These are phyloP conservation scores for Mycena polygramma DNA, from an alignment of 768 basidiomycete species.

Conservation along the genomic window DNA sequence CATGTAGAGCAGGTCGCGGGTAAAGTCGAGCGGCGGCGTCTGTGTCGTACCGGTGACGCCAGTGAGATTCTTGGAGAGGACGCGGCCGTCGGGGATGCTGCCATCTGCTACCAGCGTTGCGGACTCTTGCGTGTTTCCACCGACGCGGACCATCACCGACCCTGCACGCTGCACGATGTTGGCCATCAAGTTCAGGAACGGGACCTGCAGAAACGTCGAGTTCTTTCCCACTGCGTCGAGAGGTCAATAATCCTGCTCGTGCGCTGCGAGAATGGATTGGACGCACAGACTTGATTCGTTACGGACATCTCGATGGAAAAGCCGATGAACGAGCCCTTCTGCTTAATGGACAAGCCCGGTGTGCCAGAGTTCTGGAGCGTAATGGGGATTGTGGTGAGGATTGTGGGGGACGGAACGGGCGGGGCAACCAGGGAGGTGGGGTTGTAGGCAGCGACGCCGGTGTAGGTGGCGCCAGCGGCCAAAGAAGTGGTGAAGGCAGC, in stretches of 20 bases:
- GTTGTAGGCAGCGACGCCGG: slow-evolving; percentile 8
- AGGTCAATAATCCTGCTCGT: neutral
- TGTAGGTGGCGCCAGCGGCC: slow-evolving; percentile 1
- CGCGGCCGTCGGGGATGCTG: neutral
- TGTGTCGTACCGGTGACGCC: slow-evolving; percentile 4
- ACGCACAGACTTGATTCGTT: slow-evolving; percentile 1
- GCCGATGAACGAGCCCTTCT: neutral
- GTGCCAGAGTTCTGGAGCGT: neutral
- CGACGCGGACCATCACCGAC: neutral
- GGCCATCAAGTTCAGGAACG: neutral
- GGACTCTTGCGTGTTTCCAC: neutral
- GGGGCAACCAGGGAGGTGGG: neutral
- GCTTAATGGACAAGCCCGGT: neutral
- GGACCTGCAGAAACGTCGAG: neutral
- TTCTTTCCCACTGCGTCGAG: neutral
- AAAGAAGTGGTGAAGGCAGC: neutral
- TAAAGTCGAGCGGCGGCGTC: slow-evolving; percentile 2
- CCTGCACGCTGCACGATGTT: neutral
- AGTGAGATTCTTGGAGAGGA: neutral
- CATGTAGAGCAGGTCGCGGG: slow-evolving; percentile 3
- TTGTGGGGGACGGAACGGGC: neutral
- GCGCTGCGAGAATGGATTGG: neutral
- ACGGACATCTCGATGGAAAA: slow-evolving; percentile 4
- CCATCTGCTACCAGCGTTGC: neutral
- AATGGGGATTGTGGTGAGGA: neutral